phyloP scores from a whole-genome alignment of 129 eudicot genomes.

The Erigeron canadensis region DNA sequence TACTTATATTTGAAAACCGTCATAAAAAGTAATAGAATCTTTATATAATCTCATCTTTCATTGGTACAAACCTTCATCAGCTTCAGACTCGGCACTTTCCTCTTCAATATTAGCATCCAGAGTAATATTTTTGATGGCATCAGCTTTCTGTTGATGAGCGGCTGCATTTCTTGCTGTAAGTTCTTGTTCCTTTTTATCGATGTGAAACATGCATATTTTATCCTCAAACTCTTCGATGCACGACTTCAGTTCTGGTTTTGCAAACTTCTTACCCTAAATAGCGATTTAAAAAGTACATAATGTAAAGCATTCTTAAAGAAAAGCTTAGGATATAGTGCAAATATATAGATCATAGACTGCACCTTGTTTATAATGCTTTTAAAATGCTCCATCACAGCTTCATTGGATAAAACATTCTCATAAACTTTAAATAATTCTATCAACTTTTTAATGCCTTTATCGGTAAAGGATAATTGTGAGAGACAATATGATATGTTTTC shows the following conservation, averaged over 20 bases:
- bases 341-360: conserved; percentile 1
- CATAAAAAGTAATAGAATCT: not conserved
- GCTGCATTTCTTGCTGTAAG: conserved; percentile 84
- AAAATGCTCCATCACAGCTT: conserved; percentile 82
- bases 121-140: conserved; percentile 47
- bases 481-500: conserved; percentile 93
- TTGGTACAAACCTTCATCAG: conserved; percentile 52
- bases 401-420: conserved; percentile 86
- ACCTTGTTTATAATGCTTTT: conserved; percentile 86
- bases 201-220: conserved; percentile 64
- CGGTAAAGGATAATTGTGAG: conserved; percentile 87
- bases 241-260: conserved; percentile 79
- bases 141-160: conserved; percentile 66
- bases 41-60: not conserved
- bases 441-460: conserved; percentile 84
- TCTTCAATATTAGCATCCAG: conserved; percentile 35
- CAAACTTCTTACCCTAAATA: conserved; percentile 85
- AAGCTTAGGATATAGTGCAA: not conserved
- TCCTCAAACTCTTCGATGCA: conserved; percentile 91
- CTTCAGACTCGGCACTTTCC: conserved; percentile 51
- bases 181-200: conserved; percentile 87
- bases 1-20: conserved; percentile 9
- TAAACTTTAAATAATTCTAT: conserved; percentile 81
- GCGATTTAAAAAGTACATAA: not conserved
- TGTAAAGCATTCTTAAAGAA: not conserved